Percentiles rank a stretch among this genome's conserved stretches.
These are phyloP conservation scores for Teratosphaeria pseudoeucalypti DNA, from an alignment of 2,329 filamentous ascomycete species.

Conservation along the genomic window DNA sequence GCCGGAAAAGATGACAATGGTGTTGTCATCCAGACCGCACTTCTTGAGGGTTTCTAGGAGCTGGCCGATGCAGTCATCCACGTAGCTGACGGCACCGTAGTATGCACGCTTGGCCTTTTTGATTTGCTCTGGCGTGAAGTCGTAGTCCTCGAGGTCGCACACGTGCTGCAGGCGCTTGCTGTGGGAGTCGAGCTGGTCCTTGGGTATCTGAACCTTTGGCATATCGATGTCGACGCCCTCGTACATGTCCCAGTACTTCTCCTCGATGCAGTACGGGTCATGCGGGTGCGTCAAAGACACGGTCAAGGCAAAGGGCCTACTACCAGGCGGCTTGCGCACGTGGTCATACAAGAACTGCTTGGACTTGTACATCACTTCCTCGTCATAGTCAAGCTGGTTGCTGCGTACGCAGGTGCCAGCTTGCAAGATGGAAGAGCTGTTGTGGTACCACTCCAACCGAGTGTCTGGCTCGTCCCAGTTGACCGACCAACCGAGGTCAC, in stretches of 20 bases:
- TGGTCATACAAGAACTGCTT: conserved; percentile 86
- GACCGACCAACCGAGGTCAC: conserved; percentile 87
- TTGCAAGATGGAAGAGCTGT: conserved; percentile 85
- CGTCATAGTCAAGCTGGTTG: conserved; percentile 92
- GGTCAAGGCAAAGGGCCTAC: conserved; percentile 74
- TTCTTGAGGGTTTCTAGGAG: conserved; percentile 68
- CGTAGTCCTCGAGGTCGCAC: conserved; percentile 73
- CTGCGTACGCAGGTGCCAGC: conserved; percentile 80
- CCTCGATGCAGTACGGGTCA: conserved; percentile 87
- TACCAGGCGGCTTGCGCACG: conserved; percentile 65
- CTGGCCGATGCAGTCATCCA: conserved; percentile 83
- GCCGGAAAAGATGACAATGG: conserved; percentile 83
- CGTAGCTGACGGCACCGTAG: conserved; percentile 86
- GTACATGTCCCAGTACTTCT: conserved; percentile 89
- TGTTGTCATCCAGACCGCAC: conserved; percentile 71
- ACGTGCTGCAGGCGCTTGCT: conserved; percentile 79
- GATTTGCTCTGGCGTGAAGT: conserved; percentile 77
- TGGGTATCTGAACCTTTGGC: conserved; percentile 65
- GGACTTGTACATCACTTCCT: conserved; percentile 88
- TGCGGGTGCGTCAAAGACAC: conserved; percentile 91
- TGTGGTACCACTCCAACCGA: conserved; percentile 90
- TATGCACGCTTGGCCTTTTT: conserved; percentile 78
- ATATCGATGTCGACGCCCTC: conserved; percentile 79
- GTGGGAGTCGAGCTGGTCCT: conserved; percentile 76
- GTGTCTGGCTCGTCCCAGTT: conserved; percentile 86